phyloP scores from a whole-genome alignment of 495 filamentous ascomycete species.

The Tetracladium marchalianum region DNA sequence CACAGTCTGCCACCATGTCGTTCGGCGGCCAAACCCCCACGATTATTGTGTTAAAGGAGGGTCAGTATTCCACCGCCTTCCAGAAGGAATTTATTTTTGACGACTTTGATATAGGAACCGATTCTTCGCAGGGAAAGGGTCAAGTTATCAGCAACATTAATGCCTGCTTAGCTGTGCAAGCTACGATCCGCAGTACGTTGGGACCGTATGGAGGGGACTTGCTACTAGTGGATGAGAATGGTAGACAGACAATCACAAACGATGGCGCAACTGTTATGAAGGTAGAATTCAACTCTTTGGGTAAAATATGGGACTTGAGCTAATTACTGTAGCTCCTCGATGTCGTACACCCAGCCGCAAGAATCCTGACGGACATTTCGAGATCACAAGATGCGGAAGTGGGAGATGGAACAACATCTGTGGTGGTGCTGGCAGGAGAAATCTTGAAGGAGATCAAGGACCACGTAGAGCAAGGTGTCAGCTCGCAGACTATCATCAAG shows the following conservation, averaged over 20 bases:
- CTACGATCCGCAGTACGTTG: constrained; percentile 87
- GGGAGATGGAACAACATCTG: constrained; percentile 93
- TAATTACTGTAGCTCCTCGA: constrained; percentile 66
- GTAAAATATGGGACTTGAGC: constrained; percentile 3
- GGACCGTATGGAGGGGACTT: constrained; percentile 98
- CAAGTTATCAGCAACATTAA: constrained; percentile 99
- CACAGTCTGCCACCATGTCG: constrained; percentile 52
- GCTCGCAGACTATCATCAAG: constrained; percentile 95
- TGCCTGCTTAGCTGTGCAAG: constrained; percentile 94
- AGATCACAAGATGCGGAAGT: constrained; percentile 99
- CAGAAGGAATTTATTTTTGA: not conserved
- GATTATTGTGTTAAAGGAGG: constrained; percentile 97
- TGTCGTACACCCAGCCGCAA: constrained; percentile 94
- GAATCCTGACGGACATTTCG: constrained; percentile 96
- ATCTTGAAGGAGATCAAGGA: constrained; percentile 93
- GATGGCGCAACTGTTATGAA: constrained; percentile 99
- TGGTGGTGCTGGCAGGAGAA: constrained; percentile 91
- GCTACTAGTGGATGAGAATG: constrained; percentile 90
- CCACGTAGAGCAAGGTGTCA: constrained; percentile 91
- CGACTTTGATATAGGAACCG: constrained; percentile 57
- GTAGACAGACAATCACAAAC: constrained; percentile 94
- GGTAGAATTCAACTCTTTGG: constrained; percentile 35
- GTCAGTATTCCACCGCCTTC: constrained; percentile 30
- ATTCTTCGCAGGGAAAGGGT: constrained; percentile 91
- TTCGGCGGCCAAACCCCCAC: constrained; percentile 98